phyloP scores from a whole-genome alignment of 2,329 filamentous ascomycete genomes.

The Aspergillus eucalypticola region DNA sequence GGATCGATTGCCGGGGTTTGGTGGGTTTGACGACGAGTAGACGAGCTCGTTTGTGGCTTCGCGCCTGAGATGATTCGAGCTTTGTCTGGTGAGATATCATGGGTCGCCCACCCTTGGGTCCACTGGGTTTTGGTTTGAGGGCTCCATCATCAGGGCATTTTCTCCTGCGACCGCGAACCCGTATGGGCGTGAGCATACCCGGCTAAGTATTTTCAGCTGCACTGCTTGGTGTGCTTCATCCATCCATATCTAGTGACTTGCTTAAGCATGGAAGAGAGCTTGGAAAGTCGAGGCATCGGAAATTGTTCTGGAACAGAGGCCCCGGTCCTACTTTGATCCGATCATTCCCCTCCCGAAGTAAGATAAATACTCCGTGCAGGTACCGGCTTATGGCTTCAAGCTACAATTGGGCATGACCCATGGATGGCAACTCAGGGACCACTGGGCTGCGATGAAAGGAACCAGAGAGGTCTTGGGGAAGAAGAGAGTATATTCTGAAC shows the following conservation, averaged over 20 bases:
- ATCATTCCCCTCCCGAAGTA: too few relatives aligned
- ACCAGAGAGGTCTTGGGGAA: too few relatives aligned
- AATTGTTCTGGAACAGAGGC: too few relatives aligned
- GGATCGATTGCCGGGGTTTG: conserved; percentile 24
- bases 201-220: conserved; percentile 43
- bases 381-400: too few relatives aligned
- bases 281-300: too few relatives aligned
- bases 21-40: conserved; percentile 10
- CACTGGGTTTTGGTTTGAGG: conserved; percentile 14
- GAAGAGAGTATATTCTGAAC: too few relatives aligned
- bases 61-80: conserved; percentile 12
- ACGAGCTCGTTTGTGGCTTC: conserved; percentile 17
- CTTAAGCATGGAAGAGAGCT: not conserved
- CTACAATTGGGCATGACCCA: too few relatives aligned
- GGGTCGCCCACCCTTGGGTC: conserved; percentile 18
- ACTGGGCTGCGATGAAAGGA: too few relatives aligned
- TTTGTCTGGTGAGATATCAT: conserved; percentile 17
- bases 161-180: conserved; percentile 33
- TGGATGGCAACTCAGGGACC: too few relatives aligned
- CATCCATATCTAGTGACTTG: not conserved
- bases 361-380: too few relatives aligned
- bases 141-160: conserved; percentile 9
- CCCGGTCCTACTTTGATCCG: too few relatives aligned
- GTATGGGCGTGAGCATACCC: conserved; percentile 33
- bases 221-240: not conserved